These are phyloP conservation scores for Boletus fagicola DNA, from an alignment of 768 basidiomycete genomes.

Conservation along the genomic window DNA sequence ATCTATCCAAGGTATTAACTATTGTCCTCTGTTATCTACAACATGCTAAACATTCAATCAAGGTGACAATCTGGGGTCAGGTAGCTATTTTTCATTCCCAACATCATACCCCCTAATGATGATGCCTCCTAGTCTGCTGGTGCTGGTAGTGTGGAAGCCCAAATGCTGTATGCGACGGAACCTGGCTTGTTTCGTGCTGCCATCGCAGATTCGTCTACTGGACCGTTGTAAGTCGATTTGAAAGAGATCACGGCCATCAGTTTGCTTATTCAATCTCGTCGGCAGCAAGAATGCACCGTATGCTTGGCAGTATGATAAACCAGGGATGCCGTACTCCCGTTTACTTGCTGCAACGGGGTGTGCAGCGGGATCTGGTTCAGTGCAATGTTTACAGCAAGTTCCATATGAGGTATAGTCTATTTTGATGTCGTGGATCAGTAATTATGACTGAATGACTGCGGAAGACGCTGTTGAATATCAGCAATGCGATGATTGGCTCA, in stretches of 20 bases:
- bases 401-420: slow-evolving; percentile 16
- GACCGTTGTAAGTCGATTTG: slow-evolving; percentile 17
- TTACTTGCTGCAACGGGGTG: slow-evolving; percentile 49
- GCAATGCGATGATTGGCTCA: slow-evolving; percentile 43
- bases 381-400: slow-evolving; percentile 40
- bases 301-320: slow-evolving; percentile 46
- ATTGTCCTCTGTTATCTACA: neutral
- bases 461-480: slow-evolving; percentile 49
- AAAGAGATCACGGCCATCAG: neutral
- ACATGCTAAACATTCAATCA: neutral
- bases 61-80: slow-evolving; percentile 24
- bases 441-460: neutral
- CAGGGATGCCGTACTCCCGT: slow-evolving; percentile 49
- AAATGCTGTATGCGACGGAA: slow-evolving; percentile 9
- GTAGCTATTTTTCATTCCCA: neutral
- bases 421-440: neutral
- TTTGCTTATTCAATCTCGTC: neutral
- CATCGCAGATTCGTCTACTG: slow-evolving; percentile 20
- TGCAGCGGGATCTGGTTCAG: slow-evolving; percentile 34
- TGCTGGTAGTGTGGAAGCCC: slow-evolving; percentile 16
- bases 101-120: neutral
- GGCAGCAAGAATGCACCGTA: slow-evolving; percentile 50
- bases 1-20: slow-evolving; percentile 47
- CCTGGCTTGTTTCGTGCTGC: slow-evolving; percentile 14
- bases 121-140: slow-evolving; percentile 13